phyloP scores from a whole-genome alignment of 2,329 filamentous ascomycete species.

The Fusarium sp. region DNA sequence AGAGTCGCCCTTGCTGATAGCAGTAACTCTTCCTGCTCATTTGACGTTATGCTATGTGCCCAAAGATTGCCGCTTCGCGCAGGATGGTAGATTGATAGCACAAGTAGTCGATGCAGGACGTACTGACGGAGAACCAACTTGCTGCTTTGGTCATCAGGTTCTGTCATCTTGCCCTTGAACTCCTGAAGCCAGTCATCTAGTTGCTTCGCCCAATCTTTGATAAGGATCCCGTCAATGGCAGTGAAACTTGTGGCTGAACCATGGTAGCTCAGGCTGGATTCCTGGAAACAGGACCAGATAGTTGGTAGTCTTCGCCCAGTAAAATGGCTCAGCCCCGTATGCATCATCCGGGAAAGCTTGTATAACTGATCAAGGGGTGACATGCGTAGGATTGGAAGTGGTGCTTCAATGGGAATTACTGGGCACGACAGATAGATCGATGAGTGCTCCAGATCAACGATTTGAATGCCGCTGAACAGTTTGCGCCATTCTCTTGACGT shows the following conservation, averaged over 20 bases:
- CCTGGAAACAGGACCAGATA: conserved; percentile 12
- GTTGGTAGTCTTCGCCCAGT: not conserved
- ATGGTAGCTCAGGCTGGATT: not conserved
- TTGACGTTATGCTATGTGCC: conserved; percentile 6
- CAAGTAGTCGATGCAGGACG: not conserved
- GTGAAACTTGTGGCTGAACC: not conserved
- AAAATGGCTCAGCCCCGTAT: conserved; percentile 1
- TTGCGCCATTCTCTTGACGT: conserved; percentile 20
- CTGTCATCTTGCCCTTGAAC: conserved; percentile 10
- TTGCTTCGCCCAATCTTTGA: conserved; percentile 10
- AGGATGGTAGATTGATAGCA: conserved; percentile 2
- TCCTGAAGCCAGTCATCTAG: conserved; percentile 9
- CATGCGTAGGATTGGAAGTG: not conserved
- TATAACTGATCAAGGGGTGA: conserved; percentile 7
- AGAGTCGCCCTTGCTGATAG: conserved; percentile 3
- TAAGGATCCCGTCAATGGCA: conserved; percentile 1
- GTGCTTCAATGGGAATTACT: conserved; percentile 15
- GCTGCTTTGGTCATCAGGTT: conserved; percentile 10
- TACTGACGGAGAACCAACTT: conserved; percentile 12
- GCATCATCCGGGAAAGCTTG: conserved; percentile 14
- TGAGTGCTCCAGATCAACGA: conserved; percentile 13
- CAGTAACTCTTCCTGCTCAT: conserved; percentile 13
- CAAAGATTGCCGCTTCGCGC: conserved; percentile 5
- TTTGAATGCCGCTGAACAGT: conserved; percentile 11
- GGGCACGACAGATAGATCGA: conserved; percentile 5